A percentile compares a stretch with the other conserved stretches of the same genome.
Conservation (phyloP, 2,329 filamentous ascomycete species). For the Orbilia brochopaga region DNA sequence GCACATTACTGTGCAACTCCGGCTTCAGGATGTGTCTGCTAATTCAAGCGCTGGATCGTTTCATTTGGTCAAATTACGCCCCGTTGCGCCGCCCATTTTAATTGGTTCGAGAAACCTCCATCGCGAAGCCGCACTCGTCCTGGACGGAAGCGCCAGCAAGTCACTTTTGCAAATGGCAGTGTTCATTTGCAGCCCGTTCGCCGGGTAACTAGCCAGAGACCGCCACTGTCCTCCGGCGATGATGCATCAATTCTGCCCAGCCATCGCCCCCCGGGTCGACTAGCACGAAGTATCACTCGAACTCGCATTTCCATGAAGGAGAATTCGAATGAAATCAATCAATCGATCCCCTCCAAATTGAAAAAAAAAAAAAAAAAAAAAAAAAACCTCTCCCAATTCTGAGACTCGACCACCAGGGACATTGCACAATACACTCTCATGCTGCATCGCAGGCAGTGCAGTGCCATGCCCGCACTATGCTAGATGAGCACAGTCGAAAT, state of each 20-base stretch:
- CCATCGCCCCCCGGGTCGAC: neutral
- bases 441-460: no score
- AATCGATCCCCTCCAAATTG: no score
- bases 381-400: no score
- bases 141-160: slow-evolving; percentile 4
- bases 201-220: neutral
- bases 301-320: neutral
- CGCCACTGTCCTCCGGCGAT: neutral
- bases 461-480: no score
- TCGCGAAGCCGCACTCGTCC: neutral
- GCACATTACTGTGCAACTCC: no score
- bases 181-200: neutral
- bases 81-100: slow-evolving; percentile 4
- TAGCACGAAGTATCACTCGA: neutral
- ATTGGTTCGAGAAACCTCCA: no score
- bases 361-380: no score
- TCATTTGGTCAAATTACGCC: neutral
- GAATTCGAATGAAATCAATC: no score
- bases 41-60: neutral
- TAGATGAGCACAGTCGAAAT: no score
- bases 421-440: no score
- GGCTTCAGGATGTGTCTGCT: neutral
- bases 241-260: slow-evolving; percentile 2
- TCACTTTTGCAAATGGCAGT: slow-evolving; percentile 1
- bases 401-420: no score